Base-by-base conservation (phyloP, 805 yeast species). In the Metschnikowia reukaufii region DNA sequence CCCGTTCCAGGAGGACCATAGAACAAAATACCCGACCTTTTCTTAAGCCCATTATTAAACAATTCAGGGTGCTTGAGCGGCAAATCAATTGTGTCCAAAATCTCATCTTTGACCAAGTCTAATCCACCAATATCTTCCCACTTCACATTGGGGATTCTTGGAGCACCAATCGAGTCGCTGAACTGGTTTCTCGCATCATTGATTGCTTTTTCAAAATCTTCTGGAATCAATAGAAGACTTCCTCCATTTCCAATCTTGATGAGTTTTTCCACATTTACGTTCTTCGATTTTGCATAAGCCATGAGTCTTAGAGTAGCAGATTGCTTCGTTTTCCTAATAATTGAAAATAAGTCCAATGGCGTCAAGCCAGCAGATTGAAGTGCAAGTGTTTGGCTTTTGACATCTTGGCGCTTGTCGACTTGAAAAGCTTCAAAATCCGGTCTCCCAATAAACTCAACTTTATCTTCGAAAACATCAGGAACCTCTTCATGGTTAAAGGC, bases 1-100 rank as follows among this genome's bases (percentile, higher is more conserved):
- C 99, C 99, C 0, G 99, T 94, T 19, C 99, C 99, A 0, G 99
- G 99, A 0, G 99, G 99, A 0, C 99, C 99, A 68, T 94, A 94
- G 64, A 94, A 90, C 52, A 94, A 68, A 32, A 94, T 87, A 40
- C 99, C 99, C 60, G 95, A 84, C 66, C 99, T 78, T 63, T 92
- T 92, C 65, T 94, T 92, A 63, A 94, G 79, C 0, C 98, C 98
- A 38, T 83, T 83, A 42, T 83, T 78, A 66, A 92, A 92, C 47
- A 94, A 70, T 55, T 89, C 96, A 0, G 98, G 98, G 62, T 87
- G 91, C 59, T 88, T 89, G 61, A 92, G 72, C 2, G 99, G 99
- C 86, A 92, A 81, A 57, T 92, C 98, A 50, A 94, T 91, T 0
- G 99, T 92, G 61, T 94, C 99, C 63, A 91, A 69, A 56, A 94